Evolutionary conservation across 2,329 filamentous ascomycete species (phyloP), one percentile per base, ranked within the genome.

Genomic region (Aspergillus luchuensis): DNA sequence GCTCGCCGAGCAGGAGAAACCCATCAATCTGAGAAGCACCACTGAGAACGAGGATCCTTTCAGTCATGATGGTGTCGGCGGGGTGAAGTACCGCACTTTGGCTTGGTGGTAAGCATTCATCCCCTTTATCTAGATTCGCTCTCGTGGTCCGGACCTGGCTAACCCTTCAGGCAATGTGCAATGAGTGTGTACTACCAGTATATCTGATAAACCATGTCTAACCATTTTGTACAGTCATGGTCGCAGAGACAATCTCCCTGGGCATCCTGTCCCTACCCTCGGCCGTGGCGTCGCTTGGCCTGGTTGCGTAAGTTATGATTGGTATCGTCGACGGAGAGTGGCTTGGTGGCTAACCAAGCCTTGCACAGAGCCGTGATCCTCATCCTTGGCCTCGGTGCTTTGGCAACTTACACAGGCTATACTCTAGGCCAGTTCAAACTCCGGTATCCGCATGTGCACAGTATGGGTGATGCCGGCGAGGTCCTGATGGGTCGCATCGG

Each of bases 401-500:
- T 87, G 21, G 80, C 85, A 8, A 84, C 81, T 38, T 87, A 87
- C 67, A 86, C 84, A 0, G 85, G 85, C 50, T 86, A 82, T 67
- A 79, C 86, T 2, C 81, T 88, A 48, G 85, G 83, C 10, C 81
- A 85, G 67, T 86, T 87, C 74, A 85, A 84, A 63, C 70, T 83
- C 43, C 76, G 74, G 41, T 81, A 84, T 67, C 87, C 88, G 2
- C 76, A 85, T 15, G 81, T 90, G 47, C 82, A 85, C 57, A 87
- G 85, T 70, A 89, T 90, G 71, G 86, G 87, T 41, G 89, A 91
- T 67, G 88, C 86, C 13, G 88, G 87, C 0, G 78, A 82, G 47
- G 77, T 90, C 58, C 79, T 91, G 58, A 79, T 83, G 66, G 89
- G 89, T n/a, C 78, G 76, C 8, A 76, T 85, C 28, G 87, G 86